Evolutionary conservation across 257 asterid genomes (phyloP), one percentile per base, ranked within the genome.

Genomic region (Lycium barbarum): DNA sequence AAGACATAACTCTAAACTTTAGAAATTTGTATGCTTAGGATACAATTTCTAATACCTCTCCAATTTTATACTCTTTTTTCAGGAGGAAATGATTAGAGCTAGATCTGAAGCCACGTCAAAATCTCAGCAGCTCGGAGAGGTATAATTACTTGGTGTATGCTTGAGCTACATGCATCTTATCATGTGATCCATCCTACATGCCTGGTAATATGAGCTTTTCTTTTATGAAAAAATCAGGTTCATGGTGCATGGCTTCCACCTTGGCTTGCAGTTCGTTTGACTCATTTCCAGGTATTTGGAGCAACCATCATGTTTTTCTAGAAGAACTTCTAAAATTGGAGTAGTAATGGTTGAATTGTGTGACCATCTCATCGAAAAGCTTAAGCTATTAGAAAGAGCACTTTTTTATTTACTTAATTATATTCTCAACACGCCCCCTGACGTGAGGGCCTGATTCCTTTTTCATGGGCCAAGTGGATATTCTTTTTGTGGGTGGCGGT

Each of bases 211-310:
- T 35, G 71, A 83, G 80, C 63, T 54, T 12, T 81, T 87, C 45
- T 57, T 82, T 53, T 53, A 14, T 26, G 85, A 51, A 86, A 53
- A 3, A 26, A 51, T 87, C 89, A 95, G 98, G 91, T 84, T 79
- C 97, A 92, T 65, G 90, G 93, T 86, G 95, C 98, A 84, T 95
- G 99, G 99, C 90, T 94, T 90, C 99, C 99, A 49, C 97, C 93
- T 74, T 95, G 99, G 99, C 91, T 94, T 88, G 94, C 93, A 65
- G 88, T 82, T 84, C 93, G 87, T 82, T 78, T 89, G 17, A 79
- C 82, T 53, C 88, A 73, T 49, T 89, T 83, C 85, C 95, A 90
- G 97, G 98, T 92, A 90, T 79, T 47, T 84, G 26, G 82, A 76
- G 43, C 14, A 51, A 53, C 65, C 51, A 74, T 76, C 63, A 0